phyloP scores from a whole-genome alignment of 2,329 filamentous ascomycete genomes.

The Xylaria sp. region DNA sequence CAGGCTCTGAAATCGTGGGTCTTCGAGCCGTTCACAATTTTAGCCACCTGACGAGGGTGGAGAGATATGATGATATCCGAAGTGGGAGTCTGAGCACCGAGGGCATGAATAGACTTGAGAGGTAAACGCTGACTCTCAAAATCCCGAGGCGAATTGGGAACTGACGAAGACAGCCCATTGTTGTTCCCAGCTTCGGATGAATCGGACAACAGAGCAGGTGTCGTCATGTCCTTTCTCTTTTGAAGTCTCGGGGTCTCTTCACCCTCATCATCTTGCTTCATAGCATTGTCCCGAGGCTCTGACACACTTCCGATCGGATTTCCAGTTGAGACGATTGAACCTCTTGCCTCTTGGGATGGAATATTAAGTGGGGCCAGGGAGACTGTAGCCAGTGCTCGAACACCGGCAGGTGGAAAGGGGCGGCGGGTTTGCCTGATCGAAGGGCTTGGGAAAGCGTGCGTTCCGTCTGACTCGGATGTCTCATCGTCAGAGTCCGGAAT shows the following conservation, averaged over 20 bases:
- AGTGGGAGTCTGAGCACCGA: conserved; percentile 39
- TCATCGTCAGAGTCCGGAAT: conserved; percentile 31
- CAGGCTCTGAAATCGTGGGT: conserved; percentile 53
- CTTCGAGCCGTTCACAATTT: conserved; percentile 46
- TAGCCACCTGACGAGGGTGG: conserved; percentile 51
- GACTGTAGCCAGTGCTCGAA: conserved; percentile 10
- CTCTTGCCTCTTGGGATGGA: conserved; percentile 12
- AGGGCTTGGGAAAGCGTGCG: conserved; percentile 14
- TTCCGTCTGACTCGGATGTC: conserved; percentile 18
- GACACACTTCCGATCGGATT: no score
- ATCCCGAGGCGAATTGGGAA: conserved; percentile 16
- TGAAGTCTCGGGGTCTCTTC: no score
- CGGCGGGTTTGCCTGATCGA: conserved; percentile 10
- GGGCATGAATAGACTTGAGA: conserved; percentile 27
- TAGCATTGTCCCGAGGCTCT: no score
- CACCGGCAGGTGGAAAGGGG: neutral
- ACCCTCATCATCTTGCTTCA: no score
- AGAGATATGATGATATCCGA: conserved; percentile 45
- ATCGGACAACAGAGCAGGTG: no score
- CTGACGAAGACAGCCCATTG: no score
- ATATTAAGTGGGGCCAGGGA: conserved; percentile 17
- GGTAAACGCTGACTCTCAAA: conserved; percentile 33
- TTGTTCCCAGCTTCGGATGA: no score
- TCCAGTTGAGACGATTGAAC: no score
- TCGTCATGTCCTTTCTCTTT: no score